Percentiles rank a stretch among this genome's conserved stretches.
These are phyloP conservation scores for Pichia paraexigua DNA, from an alignment of 805 yeast species.

Conservation along the genomic window DNA sequence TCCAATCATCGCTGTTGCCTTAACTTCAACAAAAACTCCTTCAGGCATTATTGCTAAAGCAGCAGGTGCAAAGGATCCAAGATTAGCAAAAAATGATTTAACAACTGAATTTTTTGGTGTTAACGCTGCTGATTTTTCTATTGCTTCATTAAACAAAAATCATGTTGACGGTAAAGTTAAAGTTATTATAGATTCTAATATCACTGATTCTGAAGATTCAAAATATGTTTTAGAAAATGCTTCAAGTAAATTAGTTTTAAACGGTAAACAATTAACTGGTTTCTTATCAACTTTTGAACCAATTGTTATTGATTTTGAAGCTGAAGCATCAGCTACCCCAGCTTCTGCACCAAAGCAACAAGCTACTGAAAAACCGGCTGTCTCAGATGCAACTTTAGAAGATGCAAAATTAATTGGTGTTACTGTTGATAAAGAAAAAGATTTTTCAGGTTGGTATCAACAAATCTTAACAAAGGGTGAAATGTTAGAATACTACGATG, in stretches of 20 bases:
- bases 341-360: constrained; percentile 23
- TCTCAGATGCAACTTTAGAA: constrained; percentile 48
- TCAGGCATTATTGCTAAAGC: constrained; percentile 53
- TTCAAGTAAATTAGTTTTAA: constrained; percentile 42
- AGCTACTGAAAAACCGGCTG: constrained; percentile 27
- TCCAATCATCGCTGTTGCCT: constrained; percentile 75
- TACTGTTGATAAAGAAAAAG: constrained; percentile 85
- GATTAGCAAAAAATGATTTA: constrained; percentile 79
- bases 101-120: constrained; percentile 54
- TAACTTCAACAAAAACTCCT: constrained; percentile 64
- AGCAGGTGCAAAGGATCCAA: constrained; percentile 72
- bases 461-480: constrained; percentile 96
- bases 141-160: constrained; percentile 40
- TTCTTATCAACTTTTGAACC: constrained; percentile 48
- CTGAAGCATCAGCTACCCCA: constrained; percentile 34
- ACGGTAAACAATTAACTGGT: constrained; percentile 38
- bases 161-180: constrained; percentile 50
- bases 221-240: constrained; percentile 41
- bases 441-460: constrained; percentile 96
- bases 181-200: constrained; percentile 47
- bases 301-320: constrained; percentile 46
- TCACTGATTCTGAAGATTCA: constrained; percentile 33
- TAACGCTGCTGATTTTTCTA: constrained; percentile 52
- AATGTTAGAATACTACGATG: constrained; percentile 97
- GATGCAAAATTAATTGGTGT: constrained; percentile 93